These are phyloP conservation scores for Dactylellina parvicollis DNA, from an alignment of 2,329 filamentous ascomycete genomes.

Conservation along the genomic window DNA sequence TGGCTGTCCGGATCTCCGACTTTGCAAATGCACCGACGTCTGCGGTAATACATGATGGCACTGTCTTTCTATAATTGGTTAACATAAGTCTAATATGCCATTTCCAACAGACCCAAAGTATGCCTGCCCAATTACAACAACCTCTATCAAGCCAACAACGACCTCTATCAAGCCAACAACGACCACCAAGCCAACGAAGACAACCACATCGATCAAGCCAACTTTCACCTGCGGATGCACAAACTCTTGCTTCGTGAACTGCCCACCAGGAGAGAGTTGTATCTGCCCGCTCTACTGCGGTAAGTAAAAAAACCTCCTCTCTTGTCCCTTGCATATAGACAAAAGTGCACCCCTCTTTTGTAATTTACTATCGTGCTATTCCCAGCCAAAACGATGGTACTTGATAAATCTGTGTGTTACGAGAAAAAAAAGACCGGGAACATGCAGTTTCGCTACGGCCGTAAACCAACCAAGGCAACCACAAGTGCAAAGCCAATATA, in stretches of 20 bases:
- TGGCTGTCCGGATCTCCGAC: constrained; percentile 37
- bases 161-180: constrained; percentile 1
- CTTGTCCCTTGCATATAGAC: background rate
- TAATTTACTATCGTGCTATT: constrained; percentile 8
- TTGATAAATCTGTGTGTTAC: constrained; percentile 8
- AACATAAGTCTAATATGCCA: constrained; percentile 5
- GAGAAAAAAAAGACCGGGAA: constrained; percentile 44
- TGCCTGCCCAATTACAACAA: constrained; percentile 19
- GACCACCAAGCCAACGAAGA: constrained; percentile 6
- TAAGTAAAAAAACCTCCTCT: constrained; percentile 30
- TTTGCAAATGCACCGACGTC: constrained; percentile 34
- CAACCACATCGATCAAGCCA: constrained; percentile 16
- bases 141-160: background rate
- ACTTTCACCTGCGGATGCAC: constrained; percentile 49
- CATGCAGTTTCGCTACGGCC: constrained; percentile 43
- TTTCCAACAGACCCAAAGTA: constrained; percentile 35
- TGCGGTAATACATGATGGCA: too few relatives aligned
- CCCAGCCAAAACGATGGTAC: constrained; percentile 26
- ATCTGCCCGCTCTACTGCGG: constrained; percentile 48
- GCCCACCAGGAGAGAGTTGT: constrained; percentile 9
- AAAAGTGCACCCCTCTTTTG: background rate
- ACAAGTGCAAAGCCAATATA: constrained; percentile 41
- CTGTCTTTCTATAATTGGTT: background rate
- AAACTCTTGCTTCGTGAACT: constrained; percentile 49
- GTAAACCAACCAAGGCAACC: constrained; percentile 34